Evolutionary conservation across 345 rosid species (phyloP), one percentile per base, ranked within the genome.

Genomic region (Sonneratia alba): DNA sequence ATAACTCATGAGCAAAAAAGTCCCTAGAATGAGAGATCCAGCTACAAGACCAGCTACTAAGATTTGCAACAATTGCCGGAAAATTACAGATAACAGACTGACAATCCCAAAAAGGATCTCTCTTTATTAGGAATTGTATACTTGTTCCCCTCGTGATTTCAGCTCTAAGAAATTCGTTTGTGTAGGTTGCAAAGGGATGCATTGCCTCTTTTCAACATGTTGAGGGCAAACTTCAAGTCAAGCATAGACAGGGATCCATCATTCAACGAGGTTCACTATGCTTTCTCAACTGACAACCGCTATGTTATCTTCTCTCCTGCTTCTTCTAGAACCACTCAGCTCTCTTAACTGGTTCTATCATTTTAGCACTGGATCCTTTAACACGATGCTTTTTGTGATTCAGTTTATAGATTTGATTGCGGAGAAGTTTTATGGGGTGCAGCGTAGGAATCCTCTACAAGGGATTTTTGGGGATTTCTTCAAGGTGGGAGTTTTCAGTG

Each of bases 101-200:
- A 27, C 32, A 27, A 27, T 27, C 32, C 32, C 32, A 27, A 27
- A 27, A 27, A 1, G 32, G 32, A 27, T 27, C 32, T 27, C 22
- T 14, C 18, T 59, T 59, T 22, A 59, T 59, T 59, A 59, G 32
- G 64, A 59, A 22, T 59, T 59, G 32, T 3, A 22, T 59, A 24
- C 9, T 14, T 24, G 64, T 21, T 9, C 59, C 8, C 19, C 7
- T 55, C 8, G 51, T 47, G 48, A 38, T 21, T 7, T 40, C 24
- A 70, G 12, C 62, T 43, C 22, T 67, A 11, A 38, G 59, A 77
- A 34, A 68, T 7, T 43, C 59, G 48, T 7, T 7, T 4, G 36
- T 75, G 77, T 91, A 96, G 98, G 81, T 72, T 96, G 86, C 81
- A 86, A 85, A 91, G 94, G 83, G 98, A 91, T 78, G 96, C 99